Evolutionary conservation across 2,329 filamentous ascomycete genomes (phyloP).

Genomic region (Cadophora malorum): DNA sequence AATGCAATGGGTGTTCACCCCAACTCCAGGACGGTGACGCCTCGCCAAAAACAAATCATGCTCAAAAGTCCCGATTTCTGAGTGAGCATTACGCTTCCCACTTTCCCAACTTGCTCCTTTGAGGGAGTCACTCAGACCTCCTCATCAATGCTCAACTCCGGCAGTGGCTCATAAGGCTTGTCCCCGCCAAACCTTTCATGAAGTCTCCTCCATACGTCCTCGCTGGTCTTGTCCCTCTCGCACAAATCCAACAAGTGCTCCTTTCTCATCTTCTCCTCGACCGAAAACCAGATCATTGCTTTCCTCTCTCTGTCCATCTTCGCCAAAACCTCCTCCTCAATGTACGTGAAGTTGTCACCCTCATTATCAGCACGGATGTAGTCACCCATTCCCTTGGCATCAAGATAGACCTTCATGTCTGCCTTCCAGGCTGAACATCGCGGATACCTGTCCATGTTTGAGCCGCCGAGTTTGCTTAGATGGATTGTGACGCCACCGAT

Average conservation of each 20-base stretch:
- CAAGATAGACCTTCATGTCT: constrained; percentile 31
- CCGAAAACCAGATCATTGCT: constrained; percentile 29
- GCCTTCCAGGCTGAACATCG: constrained; percentile 23
- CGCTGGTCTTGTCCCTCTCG: constrained; percentile 23
- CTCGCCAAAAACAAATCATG: neutral
- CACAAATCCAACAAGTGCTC: constrained; percentile 27
- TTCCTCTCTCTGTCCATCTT: constrained; percentile 27
- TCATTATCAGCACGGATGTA: constrained; percentile 18
- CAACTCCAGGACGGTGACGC: neutral
- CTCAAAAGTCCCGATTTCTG: neutral
- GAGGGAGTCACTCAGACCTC: neutral
- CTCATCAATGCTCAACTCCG: constrained; percentile 21
- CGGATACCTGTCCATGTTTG: constrained; percentile 4
- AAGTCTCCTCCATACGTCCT: constrained; percentile 28
- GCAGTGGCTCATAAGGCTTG: constrained; percentile 20
- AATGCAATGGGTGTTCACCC: neutral
- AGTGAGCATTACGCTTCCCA: neutral
- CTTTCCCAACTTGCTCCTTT: neutral
- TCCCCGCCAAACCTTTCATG: constrained; percentile 26
- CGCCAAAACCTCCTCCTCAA: constrained; percentile 20
- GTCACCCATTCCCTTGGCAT: constrained; percentile 26
- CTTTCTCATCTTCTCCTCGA: constrained; percentile 24
- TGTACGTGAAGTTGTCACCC: constrained; percentile 24
- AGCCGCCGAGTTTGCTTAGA: constrained; percentile 21
- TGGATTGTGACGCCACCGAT: constrained; percentile 25